Conservation (phyloP, 78 protist species). For the Dictyostelium firmibasis region DNA sequence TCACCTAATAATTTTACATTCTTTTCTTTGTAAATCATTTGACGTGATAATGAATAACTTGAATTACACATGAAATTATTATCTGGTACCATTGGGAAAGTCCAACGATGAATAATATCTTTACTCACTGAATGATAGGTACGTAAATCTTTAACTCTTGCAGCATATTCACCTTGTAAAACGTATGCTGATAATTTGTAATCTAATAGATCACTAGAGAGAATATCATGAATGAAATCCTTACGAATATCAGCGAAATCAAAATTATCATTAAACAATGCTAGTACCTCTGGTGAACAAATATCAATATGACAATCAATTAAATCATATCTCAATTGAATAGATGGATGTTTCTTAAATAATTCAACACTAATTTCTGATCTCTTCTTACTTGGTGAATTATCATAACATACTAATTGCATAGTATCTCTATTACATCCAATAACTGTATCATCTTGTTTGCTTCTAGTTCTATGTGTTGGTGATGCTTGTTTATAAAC, state of each 20-base stretch:
- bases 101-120: slow-evolving; percentile 90
- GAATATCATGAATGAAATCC: slow-evolving; percentile 81
- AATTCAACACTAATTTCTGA: slow-evolving; percentile 6
- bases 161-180: slow-evolving; percentile 83
- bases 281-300: slow-evolving; percentile 89
- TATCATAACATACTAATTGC: slow-evolving; percentile 53
- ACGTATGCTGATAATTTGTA: slow-evolving; percentile 67
- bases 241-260: slow-evolving; percentile 81
- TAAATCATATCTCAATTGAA: slow-evolving; percentile 83
- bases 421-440: slow-evolving; percentile 35
- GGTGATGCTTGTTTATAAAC: slow-evolving; percentile 65
- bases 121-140: slow-evolving; percentile 84
- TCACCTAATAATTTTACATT: slow-evolving; percentile 74
- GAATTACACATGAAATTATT: slow-evolving; percentile 42
- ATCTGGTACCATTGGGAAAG: slow-evolving; percentile 92
- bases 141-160: slow-evolving; percentile 70
- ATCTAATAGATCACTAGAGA: slow-evolving; percentile 68
- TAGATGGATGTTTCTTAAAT: slow-evolving; percentile 28
- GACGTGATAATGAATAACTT: slow-evolving; percentile 51
- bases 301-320: slow-evolving; percentile 85
- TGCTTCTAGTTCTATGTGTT: slow-evolving; percentile 68
- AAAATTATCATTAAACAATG: slow-evolving; percentile 85
- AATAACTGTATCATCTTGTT: slow-evolving; percentile 67
- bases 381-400: slow-evolving; percentile 11
- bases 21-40: slow-evolving; percentile 72